Base-by-base conservation (phyloP, 164 flowering plant species). In the Aristolochia fimbriata region DNA sequence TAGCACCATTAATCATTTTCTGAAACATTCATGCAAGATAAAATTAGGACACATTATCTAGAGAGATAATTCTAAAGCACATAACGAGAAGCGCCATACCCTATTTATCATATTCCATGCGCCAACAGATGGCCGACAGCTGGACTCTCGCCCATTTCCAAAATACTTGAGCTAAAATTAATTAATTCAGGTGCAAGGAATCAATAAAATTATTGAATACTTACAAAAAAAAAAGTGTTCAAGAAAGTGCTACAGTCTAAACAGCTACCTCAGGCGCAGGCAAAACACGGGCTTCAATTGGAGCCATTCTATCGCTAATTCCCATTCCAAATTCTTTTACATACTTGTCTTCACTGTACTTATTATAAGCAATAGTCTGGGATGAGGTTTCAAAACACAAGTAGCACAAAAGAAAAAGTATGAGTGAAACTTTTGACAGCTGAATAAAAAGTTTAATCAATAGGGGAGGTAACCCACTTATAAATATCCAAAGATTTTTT, bases 41-140 rank as follows among this genome's bases (percentile, higher is more conserved):
- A 49, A 59, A 69, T 12, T 47, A 50, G 16, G 15, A 53, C 5
- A 22, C 6, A 19, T 54, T 37, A 54, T 15, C 27, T 17, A 53
- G 15, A 20, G 15, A 53, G 6, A 5, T 31, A 23, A 20, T 20
- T 20, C 27, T 12, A 53, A 15, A 53, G 15, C 15, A 20, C 56
- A 53, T 11, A 49, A 53, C 5, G 15, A 20, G 27, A 13, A 53
- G 22, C 15, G 7, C 22, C 6, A 47, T 49, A 90, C 99, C 84
- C 81, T 80, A 61, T 85, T 70, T 0, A 83, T 91, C 99, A 93
- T 91, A 33, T 91, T 93, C 99, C 99, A 93, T 20, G 78, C 83
- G 0, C 99, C 99, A n/a, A 79, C 74, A 8, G 65, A 52, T 2
- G 99, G 99, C 37, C 73, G 71, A 27, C 81, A 77, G 21, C 25